These are phyloP conservation scores for Saccharomyces pastorianus DNA, from an alignment of 1,139 yeast species.

Conservation along the genomic window DNA sequence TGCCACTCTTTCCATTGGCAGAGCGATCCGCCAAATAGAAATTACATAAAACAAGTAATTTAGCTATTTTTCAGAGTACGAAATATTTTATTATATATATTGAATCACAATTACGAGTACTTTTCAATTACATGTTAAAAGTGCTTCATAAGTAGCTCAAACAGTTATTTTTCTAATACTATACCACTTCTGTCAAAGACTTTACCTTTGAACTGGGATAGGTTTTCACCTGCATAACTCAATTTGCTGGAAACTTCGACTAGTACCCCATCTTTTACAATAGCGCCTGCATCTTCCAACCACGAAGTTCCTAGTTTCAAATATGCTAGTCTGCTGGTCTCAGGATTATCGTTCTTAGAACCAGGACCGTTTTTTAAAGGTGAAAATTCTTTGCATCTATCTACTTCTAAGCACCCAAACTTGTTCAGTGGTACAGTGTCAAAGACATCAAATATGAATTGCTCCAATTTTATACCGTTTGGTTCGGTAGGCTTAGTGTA, in stretches of 20 bases:
- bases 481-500: slow-evolving; percentile 57
- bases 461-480: slow-evolving; percentile 92
- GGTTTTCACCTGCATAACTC: slow-evolving; percentile 81
- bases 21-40: background rate
- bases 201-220: slow-evolving; percentile 51
- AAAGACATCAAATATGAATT: slow-evolving; percentile 94
- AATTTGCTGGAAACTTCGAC: slow-evolving; percentile 76
- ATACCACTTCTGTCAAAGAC: slow-evolving; percentile 32
- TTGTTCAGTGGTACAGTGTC: slow-evolving; percentile 62
- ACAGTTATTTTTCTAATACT: slow-evolving; percentile 5
- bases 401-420: slow-evolving; percentile 91
- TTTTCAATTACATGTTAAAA: background rate
- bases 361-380: slow-evolving; percentile 92
- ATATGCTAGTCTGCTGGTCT: slow-evolving; percentile 63
- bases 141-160: background rate
- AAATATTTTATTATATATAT: background rate
- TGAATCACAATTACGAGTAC: background rate
- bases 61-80: background rate
- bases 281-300: slow-evolving; percentile 64
- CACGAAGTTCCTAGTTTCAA: slow-evolving; percentile 69
- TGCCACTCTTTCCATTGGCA: background rate
- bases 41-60: background rate
- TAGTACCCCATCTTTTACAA: slow-evolving; percentile 39
- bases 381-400: slow-evolving; percentile 75
- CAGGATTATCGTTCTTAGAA: slow-evolving; percentile 73